These are phyloP conservation scores for Corylus avellana DNA, from an alignment of 306 rosid genomes.

Conservation along the genomic window DNA sequence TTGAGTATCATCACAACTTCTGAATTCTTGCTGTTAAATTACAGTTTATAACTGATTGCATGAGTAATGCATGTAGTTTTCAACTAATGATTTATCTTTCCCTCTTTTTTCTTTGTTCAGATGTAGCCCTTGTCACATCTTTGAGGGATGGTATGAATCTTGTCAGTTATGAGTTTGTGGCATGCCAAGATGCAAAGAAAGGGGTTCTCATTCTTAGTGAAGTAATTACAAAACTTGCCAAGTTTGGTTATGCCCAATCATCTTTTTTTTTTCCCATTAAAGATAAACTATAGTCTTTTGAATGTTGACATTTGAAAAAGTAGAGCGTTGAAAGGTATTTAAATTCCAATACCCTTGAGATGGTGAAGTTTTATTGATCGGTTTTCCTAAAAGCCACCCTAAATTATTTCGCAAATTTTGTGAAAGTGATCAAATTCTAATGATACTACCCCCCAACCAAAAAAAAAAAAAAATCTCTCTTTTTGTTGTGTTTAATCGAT, in stretches of 20 bases:
- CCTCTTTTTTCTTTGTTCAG: constrained; percentile 37
- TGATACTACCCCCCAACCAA: no score
- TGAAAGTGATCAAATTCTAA: no score
- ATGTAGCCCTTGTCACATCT: constrained; percentile 81
- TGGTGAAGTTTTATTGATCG: no score
- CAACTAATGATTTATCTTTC: constrained; percentile 18
- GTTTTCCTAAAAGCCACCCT: no score
- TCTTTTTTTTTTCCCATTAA: neutral
- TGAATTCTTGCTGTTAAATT: neutral
- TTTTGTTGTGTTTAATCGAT: no score
- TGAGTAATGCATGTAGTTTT: neutral
- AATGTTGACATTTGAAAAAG: neutral
- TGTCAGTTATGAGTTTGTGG: constrained; percentile 88
- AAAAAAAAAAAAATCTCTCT: no score
- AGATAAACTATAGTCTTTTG: neutral
- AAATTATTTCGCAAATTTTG: no score
- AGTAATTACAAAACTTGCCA: constrained; percentile 41
- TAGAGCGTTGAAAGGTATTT: no score
- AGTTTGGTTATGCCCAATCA: constrained; percentile 20
- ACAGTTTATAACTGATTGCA: neutral
- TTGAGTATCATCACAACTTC: neutral
- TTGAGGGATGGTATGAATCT: constrained; percentile 94
- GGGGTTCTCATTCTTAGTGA: constrained; percentile 89
- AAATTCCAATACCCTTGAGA: no score
- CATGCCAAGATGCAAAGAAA: constrained; percentile 83